Evolutionary conservation across 306 rosid species (phyloP).

Genomic region (apple (Malus domestica)): DNA sequence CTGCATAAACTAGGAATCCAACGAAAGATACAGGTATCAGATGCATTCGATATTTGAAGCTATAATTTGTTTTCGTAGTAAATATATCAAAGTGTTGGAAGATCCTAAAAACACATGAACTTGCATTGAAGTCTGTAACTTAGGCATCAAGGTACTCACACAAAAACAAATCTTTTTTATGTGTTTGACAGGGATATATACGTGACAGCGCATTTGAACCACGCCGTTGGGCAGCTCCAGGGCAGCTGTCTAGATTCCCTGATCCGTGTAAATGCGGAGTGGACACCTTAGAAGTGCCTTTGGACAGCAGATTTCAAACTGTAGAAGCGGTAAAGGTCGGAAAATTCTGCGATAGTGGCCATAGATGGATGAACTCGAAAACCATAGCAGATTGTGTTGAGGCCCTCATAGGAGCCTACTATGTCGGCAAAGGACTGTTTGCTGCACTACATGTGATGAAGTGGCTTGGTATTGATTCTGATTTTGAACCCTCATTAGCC

Average conservation of each 20-base stretch:
- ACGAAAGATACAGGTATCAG: constrained; percentile 56
- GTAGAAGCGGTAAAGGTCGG: constrained; percentile 61
- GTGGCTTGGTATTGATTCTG: constrained; percentile 75
- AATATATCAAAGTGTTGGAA: not conserved
- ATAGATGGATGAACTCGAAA: constrained; percentile 83
- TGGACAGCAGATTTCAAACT: constrained; percentile 48
- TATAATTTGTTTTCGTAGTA: not conserved
- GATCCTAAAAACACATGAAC: no score
- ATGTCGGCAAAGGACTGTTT: constrained; percentile 59
- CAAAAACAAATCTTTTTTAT: not conserved
- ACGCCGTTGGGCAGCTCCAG: constrained; percentile 95
- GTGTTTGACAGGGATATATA: constrained; percentile 51
- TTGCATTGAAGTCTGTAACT: not conserved
- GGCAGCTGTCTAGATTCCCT: constrained; percentile 48
- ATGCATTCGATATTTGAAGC: not conserved
- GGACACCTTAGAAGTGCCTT: constrained; percentile 76
- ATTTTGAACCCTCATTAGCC: constrained; percentile 47
- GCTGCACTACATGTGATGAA: constrained; percentile 76
- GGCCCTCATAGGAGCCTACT: constrained; percentile 88
- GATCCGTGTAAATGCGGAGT: constrained; percentile 65
- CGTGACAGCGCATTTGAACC: constrained; percentile 85
- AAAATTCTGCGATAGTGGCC: constrained; percentile 73
- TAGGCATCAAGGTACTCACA: not conserved
- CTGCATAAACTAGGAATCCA: constrained; percentile 57
- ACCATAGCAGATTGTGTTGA: constrained; percentile 86